Conservation (phyloP, 441 rosid species). For the Brassica hybrid region DNA sequence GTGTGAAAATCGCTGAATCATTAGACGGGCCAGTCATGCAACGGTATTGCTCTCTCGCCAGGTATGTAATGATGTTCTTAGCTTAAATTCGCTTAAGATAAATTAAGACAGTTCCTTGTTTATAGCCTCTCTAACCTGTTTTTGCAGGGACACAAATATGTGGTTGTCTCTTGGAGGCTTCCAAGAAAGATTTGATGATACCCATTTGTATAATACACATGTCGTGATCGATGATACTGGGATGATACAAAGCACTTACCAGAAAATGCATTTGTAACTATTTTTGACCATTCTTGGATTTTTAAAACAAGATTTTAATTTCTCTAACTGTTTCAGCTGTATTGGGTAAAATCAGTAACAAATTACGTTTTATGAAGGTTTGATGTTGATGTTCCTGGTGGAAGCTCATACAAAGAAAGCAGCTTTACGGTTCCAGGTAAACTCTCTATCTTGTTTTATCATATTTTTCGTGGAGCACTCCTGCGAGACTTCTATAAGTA, state of each 20-base stretch:
- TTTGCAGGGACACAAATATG: conserved; percentile 71
- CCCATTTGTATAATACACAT: conserved; percentile 81
- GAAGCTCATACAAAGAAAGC: conserved; percentile 84
- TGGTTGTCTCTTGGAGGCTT: conserved; percentile 98
- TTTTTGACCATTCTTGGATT: neutral
- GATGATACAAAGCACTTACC: conserved; percentile 67
- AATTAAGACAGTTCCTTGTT: neutral
- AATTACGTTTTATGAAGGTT: conserved; percentile 57
- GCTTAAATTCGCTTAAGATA: neutral
- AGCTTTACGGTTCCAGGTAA: conserved; percentile 92
- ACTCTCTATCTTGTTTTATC: conserved; percentile 2
- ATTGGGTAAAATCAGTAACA: conserved; percentile 1
- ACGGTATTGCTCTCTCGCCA: conserved; percentile 84
- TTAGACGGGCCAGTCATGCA: conserved; percentile 85
- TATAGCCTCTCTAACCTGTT: neutral
- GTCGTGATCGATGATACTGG: conserved; percentile 81
- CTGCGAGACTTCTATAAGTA: neutral
- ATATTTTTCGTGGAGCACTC: neutral
- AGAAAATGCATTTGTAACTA: conserved; percentile 84
- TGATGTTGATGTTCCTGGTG: conserved; percentile 96
- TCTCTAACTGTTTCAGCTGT: no score
- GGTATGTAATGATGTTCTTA: conserved; percentile 46
- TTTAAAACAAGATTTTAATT: neutral
- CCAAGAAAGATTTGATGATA: conserved; percentile 88
- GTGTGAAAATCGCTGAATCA: conserved; percentile 73